Evolutionary conservation across 495 filamentous ascomycete species (phyloP), one percentile per base, ranked within the genome.

Genomic region (Penicillium steckii): DNA sequence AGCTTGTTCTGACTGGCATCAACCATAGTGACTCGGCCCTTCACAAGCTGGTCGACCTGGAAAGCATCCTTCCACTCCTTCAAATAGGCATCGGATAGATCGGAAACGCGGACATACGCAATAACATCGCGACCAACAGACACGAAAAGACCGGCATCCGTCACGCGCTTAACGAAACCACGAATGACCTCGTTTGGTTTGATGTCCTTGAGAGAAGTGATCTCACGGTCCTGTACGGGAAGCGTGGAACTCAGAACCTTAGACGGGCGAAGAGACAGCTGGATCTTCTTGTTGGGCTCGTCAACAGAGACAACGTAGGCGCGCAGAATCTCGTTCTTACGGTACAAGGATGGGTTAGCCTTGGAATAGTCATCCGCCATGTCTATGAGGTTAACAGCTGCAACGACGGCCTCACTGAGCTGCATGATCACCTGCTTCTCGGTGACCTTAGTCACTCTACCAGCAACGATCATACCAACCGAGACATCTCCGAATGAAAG

Each of bases 31-130:
- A 98, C 76, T 41, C 89, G 89, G 43, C 90, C 94, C 68, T 86
- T 91, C 23, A 98, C 89, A 15, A 98, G 77, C 67, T 97, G 90
- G 61, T 90, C 89, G 27, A 88, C 70, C 55, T 93, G 81, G 72
- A 90, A 96, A 13, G 81, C 70, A n/a, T 86, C 79, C 73, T 95
- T 95, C 94, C 94, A 98, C 42, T 97, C 90, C 69, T 97, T 97
- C 59, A 97, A 75, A 64, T 82, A 97, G 3, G 80, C 80, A 64
- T 98, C 93, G 0, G 92, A 95, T 15, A 97, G 82, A 62, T 97
- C 90, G 9, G 86, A 86, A 42, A 97, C 82, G 53, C 85, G 84
- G 24, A 93, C 84, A 65, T 88, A 88, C 3, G 86, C 93, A 25
- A 83, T 88, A n/a, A 96, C 74, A 50, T 86, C 82, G 22, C 85